Conservation (phyloP, 2,329 filamentous ascomycete genomes). For the Neonectria faginata region DNA sequence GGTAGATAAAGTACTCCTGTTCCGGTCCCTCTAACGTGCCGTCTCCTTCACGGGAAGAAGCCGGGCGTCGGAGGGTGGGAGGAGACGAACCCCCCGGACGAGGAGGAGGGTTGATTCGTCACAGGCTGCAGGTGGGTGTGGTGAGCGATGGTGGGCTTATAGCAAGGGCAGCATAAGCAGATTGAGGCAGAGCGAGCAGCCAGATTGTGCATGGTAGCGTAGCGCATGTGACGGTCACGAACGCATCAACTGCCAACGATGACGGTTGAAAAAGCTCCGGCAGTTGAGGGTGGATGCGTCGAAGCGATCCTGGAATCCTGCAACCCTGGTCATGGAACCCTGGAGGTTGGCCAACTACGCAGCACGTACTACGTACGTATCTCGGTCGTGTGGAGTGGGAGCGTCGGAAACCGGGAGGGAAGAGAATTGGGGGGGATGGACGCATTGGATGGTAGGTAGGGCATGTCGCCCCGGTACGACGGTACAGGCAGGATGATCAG, state of each 20-base stretch:
- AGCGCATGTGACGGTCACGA: conserved; percentile 32
- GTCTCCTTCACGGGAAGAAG: background rate
- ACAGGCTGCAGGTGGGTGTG: conserved; percentile 25
- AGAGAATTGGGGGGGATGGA: background rate
- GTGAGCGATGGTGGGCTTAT: conserved; percentile 22
- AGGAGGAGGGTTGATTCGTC: conserved; percentile 26
- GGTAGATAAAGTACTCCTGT: background rate
- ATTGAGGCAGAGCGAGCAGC: conserved; percentile 19
- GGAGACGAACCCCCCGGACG: conserved; percentile 17
- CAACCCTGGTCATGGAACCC: conserved; percentile 28
- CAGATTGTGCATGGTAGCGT: background rate
- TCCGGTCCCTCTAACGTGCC: conserved; percentile 5
- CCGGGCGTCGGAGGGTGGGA: conserved; percentile 6
- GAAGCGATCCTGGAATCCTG: conserved; percentile 28
- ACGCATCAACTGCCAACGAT: conserved; percentile 24
- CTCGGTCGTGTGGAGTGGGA: conserved; percentile 4
- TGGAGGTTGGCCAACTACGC: conserved; percentile 21
- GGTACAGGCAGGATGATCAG: conserved; percentile 32
- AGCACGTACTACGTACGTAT: conserved; percentile 10
- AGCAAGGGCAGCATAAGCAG: conserved; percentile 24
- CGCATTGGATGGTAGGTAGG: conserved; percentile 31
- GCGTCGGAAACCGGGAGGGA: conserved; percentile 16
- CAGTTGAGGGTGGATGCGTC: conserved; percentile 38
- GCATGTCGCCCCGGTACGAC: conserved; percentile 25
- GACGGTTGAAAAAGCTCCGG: conserved; percentile 31